Evolutionary conservation across 2,329 filamentous ascomycete species (phyloP).

Genomic region (Biscogniauxia marginata): DNA sequence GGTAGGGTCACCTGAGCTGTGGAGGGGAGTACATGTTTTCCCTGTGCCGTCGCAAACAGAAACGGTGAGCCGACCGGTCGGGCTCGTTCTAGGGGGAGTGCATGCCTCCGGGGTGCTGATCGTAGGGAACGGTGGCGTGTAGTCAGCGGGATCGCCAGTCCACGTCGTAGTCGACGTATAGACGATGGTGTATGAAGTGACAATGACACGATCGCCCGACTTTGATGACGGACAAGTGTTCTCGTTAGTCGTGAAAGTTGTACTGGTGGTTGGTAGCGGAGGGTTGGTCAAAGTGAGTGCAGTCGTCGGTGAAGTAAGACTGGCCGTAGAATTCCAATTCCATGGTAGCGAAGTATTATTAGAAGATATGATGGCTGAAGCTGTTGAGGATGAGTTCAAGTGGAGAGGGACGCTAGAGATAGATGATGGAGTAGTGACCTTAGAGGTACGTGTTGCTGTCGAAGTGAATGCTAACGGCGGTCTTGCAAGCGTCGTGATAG

Average conservation of each 20-base stretch:
- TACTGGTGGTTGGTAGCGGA: constrained; percentile 4
- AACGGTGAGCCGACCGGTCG: constrained; percentile 28
- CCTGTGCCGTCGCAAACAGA: constrained; percentile 32
- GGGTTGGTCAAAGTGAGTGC: constrained; percentile 3
- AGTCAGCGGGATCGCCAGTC: constrained; percentile 43
- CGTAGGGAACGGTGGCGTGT: constrained; percentile 45
- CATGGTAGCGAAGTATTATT: constrained; percentile 18
- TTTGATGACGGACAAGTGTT: constrained; percentile 20
- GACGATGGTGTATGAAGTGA: constrained; percentile 43
- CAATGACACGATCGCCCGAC: constrained; percentile 32
- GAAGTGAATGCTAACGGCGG: constrained; percentile 18
- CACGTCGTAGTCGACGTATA: constrained; percentile 52
- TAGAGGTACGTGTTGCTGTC: not conserved
- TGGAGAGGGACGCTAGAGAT: not conserved
- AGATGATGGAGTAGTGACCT: not conserved
- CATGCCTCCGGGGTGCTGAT: constrained; percentile 42
- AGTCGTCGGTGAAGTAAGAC: constrained; percentile 4
- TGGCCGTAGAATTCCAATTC: constrained; percentile 17
- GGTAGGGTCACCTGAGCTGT: constrained; percentile 8
- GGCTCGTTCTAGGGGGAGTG: constrained; percentile 16
- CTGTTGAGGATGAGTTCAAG: constrained; percentile 3
- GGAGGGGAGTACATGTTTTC: constrained; percentile 33
- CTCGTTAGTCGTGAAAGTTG: constrained; percentile 8
- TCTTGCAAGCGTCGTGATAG: constrained; percentile 21
- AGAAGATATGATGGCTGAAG: constrained; percentile 4